phyloP scores from a whole-genome alignment of 352 stramenopile genomes.

The Pythium vanterpoolii region DNA sequence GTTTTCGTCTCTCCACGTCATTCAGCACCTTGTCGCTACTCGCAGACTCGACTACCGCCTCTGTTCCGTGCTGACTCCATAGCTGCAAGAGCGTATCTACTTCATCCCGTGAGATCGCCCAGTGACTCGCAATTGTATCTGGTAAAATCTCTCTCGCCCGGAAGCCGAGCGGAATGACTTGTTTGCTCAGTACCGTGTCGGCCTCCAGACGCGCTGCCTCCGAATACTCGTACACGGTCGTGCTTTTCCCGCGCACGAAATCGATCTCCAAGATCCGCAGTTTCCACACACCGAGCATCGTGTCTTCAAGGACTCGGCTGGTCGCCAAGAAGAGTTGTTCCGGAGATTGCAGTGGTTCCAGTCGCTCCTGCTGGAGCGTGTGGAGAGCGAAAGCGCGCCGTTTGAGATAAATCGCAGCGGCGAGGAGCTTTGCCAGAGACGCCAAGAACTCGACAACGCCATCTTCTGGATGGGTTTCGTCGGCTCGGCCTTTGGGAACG shows the following conservation, averaged over 20 bases:
- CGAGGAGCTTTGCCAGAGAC: constrained; percentile 37
- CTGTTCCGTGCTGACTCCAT: constrained; percentile 1
- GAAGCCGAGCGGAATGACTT: constrained; percentile 38
- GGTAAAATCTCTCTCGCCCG: constrained; percentile 42
- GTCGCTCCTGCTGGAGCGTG: constrained; percentile 31
- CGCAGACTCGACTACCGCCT: background rate
- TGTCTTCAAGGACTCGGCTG: constrained; percentile 37
- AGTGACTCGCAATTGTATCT: constrained; percentile 41
- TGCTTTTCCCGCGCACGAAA: constrained; percentile 40
- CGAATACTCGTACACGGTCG: constrained; percentile 51
- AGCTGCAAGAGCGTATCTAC: constrained; percentile 13
- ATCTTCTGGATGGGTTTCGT: constrained; percentile 62
- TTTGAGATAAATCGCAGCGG: constrained; percentile 58
- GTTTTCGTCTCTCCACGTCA: constrained; percentile 7
- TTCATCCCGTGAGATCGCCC: constrained; percentile 6
- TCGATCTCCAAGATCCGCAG: constrained; percentile 53
- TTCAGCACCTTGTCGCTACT: background rate
- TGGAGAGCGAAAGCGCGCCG: constrained; percentile 47
- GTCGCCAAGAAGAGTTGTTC: constrained; percentile 51
- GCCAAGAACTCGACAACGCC: constrained; percentile 55
- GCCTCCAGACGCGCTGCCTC: constrained; percentile 29
- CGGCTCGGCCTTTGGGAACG: constrained; percentile 49
- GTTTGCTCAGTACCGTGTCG: constrained; percentile 15
- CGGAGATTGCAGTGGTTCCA: constrained; percentile 48
- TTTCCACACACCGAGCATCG: constrained; percentile 55